These are phyloP conservation scores for Claviceps sp. DNA, from an alignment of 2,329 filamentous ascomycete genomes.

Conservation along the genomic window DNA sequence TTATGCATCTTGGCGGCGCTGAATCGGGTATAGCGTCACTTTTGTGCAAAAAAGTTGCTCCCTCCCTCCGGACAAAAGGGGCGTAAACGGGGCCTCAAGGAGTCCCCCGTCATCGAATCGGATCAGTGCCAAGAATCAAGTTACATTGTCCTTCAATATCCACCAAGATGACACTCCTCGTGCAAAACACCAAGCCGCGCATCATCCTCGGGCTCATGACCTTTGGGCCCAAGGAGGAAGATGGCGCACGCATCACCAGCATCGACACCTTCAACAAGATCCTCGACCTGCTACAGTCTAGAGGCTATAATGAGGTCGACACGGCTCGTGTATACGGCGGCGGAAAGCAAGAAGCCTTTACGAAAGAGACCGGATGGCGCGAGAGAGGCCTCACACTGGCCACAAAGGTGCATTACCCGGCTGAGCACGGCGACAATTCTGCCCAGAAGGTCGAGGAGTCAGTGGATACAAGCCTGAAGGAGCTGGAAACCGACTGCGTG, in stretches of 20 bases:
- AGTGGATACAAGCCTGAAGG: conserved; percentile 54
- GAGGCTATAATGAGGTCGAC: conserved; percentile 75
- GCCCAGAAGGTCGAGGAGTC: conserved; percentile 49
- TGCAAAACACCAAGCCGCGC: conserved; percentile 39
- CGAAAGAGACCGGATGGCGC: conserved; percentile 62
- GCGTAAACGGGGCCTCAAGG: too few relatives aligned
- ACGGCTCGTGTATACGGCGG: conserved; percentile 65
- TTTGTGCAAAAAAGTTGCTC: too few relatives aligned
- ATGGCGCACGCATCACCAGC: conserved; percentile 59
- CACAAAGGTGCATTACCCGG: conserved; percentile 61
- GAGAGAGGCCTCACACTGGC: conserved; percentile 64
- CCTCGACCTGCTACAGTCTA: conserved; percentile 62
- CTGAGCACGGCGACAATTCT: conserved; percentile 16
- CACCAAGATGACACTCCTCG: conserved; percentile 31
- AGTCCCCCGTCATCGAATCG: too few relatives aligned
- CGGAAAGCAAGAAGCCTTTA: conserved; percentile 67
- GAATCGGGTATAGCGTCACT: too few relatives aligned
- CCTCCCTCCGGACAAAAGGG: too few relatives aligned
- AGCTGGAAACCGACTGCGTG: conserved; percentile 58
- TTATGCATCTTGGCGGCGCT: too few relatives aligned
- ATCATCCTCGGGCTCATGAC: conserved; percentile 81
- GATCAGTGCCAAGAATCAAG: too few relatives aligned
- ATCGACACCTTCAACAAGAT: conserved; percentile 53
- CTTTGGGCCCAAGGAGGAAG: conserved; percentile 50
- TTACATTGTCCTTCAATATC: neutral